A percentile compares a stretch with the other conserved stretches of the same genome.
These are phyloP conservation scores for Cercospora berteroae DNA, from an alignment of 2,329 filamentous ascomycete species.

Conservation along the genomic window DNA sequence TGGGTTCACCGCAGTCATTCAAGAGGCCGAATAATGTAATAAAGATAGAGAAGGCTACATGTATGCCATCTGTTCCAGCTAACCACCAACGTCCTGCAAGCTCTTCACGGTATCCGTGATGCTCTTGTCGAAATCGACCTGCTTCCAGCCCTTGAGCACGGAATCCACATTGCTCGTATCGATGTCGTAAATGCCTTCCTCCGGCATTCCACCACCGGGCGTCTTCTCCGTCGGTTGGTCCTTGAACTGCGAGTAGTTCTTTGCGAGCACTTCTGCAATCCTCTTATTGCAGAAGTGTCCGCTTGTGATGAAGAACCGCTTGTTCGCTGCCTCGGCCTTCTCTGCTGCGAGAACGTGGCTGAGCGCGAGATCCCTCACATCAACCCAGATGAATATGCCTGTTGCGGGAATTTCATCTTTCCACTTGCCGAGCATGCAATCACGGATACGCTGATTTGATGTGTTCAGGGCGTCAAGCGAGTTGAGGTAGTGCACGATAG, in stretches of 20 bases:
- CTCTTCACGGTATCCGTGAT: conserved; percentile 64
- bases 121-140: conserved; percentile 56
- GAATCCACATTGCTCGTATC: conserved; percentile 54
- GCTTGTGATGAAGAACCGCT: conserved; percentile 59
- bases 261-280: conserved; percentile 56
- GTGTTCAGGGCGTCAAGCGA: conserved; percentile 67
- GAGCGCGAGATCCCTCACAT: conserved; percentile 29
- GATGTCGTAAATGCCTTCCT: conserved; percentile 53
- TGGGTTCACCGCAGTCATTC: neutral
- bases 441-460: conserved; percentile 63
- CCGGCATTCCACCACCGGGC: conserved; percentile 47
- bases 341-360: conserved; percentile 40
- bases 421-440: conserved; percentile 61
- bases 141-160: conserved; percentile 59
- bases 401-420: conserved; percentile 59
- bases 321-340: conserved; percentile 56
- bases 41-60: neutral
- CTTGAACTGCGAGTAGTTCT: conserved; percentile 55
- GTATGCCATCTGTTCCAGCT: neutral
- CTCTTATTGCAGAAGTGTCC: conserved; percentile 62
- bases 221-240: conserved; percentile 41
- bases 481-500: conserved; percentile 59
- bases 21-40: neutral
- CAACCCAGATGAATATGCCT: conserved; percentile 27
- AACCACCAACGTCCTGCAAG: conserved; percentile 50